A percentile compares a stretch with the other conserved stretches of the same genome.
phyloP scores from a whole-genome alignment of 257 asterid genomes.

The Solanum chilense region DNA sequence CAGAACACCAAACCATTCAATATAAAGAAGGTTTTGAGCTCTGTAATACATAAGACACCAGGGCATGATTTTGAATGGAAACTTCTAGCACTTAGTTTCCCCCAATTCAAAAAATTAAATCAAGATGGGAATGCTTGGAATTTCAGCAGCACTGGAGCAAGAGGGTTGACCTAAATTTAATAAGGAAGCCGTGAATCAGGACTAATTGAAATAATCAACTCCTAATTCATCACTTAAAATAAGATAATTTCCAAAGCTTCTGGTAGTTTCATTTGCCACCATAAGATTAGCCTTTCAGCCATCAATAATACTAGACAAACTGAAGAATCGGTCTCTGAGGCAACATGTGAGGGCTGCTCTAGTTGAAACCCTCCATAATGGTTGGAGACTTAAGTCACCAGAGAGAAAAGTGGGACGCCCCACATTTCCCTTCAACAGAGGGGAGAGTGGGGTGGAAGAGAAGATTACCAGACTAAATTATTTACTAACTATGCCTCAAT shows the following conservation, averaged over 20 bases:
- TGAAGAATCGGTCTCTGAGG: not conserved
- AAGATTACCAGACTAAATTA: not conserved
- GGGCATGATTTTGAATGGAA: not conserved
- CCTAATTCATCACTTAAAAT: not conserved
- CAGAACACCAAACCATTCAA: not conserved
- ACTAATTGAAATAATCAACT: not conserved
- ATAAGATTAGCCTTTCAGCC: not conserved
- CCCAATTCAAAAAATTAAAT: not conserved
- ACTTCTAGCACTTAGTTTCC: not conserved
- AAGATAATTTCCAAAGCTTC: not conserved
- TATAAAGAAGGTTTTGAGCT: not conserved
- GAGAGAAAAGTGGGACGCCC: not conserved
- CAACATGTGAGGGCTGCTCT: not conserved
- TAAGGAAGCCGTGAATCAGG: not conserved
- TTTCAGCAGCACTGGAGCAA: not conserved
- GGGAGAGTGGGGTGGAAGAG: not conserved
- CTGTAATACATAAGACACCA: not conserved
- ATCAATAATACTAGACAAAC: not conserved
- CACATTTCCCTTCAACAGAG: not conserved
- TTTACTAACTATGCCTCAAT: not conserved
- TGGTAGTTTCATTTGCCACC: not conserved
- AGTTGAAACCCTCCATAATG: not conserved
- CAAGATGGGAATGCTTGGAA: not conserved
- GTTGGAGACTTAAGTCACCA: not conserved
- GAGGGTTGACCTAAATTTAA: not conserved